These are phyloP conservation scores for Phlebopus sp. DNA, from an alignment of 1,284 basidiomycete genomes.

Conservation along the genomic window DNA sequence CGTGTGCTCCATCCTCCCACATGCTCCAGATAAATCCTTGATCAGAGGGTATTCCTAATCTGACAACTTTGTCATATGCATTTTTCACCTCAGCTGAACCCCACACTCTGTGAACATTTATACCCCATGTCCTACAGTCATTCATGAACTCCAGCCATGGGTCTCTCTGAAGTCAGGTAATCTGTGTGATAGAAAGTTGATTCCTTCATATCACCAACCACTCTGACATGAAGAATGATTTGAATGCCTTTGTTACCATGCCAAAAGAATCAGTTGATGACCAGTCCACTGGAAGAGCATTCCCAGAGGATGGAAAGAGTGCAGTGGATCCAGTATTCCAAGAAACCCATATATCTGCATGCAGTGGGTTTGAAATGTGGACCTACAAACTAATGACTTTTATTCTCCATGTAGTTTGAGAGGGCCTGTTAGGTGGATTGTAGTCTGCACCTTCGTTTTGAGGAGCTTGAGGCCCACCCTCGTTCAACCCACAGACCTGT, in stretches of 20 bases:
- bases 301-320: slow-evolving; percentile 43
- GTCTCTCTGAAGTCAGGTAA: slow-evolving; percentile 45
- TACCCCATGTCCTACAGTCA: slow-evolving; percentile 51
- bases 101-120: slow-evolving; percentile 44
- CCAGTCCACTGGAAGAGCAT: slow-evolving; percentile 34
- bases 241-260: slow-evolving; percentile 25
- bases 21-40: slow-evolving; percentile 60
- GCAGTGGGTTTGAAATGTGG: no score
- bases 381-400: no score
- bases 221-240: slow-evolving; percentile 64
- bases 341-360: no score
- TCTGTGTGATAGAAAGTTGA: slow-evolving; percentile 44
- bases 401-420: no score
- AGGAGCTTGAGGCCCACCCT: no score
- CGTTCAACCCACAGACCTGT: no score
- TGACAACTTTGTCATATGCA: slow-evolving; percentile 45
- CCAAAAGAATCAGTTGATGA: slow-evolving; percentile 31
- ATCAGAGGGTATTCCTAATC: slow-evolving; percentile 47
- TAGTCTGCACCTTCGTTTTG: no score
- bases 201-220: slow-evolving; percentile 54
- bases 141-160: slow-evolving; percentile 57
- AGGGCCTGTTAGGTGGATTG: no score
- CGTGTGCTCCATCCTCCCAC: slow-evolving; percentile 53
- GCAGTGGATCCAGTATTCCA: no score
- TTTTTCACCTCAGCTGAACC: slow-evolving; percentile 45